Base-by-base conservation (phyloP, 495 filamentous ascomycete species). In the Aspergillus sclerotioniger region DNA sequence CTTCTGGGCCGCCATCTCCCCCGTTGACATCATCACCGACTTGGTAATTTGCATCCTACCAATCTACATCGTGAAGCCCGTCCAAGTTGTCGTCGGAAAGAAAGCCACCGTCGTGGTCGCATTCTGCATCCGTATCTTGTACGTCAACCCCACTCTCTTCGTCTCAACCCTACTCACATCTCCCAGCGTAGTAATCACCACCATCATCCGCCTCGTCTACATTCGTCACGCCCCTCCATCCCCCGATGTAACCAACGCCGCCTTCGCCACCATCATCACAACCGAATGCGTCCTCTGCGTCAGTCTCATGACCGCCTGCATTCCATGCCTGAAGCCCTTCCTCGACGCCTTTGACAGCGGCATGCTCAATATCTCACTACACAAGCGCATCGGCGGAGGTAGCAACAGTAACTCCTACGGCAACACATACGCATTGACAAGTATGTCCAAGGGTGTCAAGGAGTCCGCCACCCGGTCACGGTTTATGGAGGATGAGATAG, bases 1-100 rank as follows among this genome's bases (percentile, higher is more conserved):
- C 20, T 49, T 49, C 46, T 49, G 46, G 46, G 46, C 21, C 46
- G 46, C 46, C 20, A 49, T 49, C 21, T 8, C 21, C 46, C 46
- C 46, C 8, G 2, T 49, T 2, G 46, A 49, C 28, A 28, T 49
- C 21, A 49, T 49, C 20, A 28, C 20, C 5, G 46, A 49, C 9
- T 9, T 29, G 9, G 28, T 28, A 12, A 25, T 29, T 10, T 49
- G 20, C 46, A 29, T 28, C 8, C 46, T 49, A 6, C 46, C 46
- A 5, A 49, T 49, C 20, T 49, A n/a, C 46, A 12, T 49, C 19
- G 46, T 49, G 21, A 49, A 29, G 5, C 46, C 46, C 12, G 46
- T 49, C 19, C 21, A 49, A 49, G 46, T 49, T 1, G 10, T n/a
- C 19, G 20, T 49, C 5, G 21, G 46, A 5, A 49, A 49, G 46